Conservation (phyloP, 345 rosid genomes). For the Eucalyptus lansdowneana region DNA sequence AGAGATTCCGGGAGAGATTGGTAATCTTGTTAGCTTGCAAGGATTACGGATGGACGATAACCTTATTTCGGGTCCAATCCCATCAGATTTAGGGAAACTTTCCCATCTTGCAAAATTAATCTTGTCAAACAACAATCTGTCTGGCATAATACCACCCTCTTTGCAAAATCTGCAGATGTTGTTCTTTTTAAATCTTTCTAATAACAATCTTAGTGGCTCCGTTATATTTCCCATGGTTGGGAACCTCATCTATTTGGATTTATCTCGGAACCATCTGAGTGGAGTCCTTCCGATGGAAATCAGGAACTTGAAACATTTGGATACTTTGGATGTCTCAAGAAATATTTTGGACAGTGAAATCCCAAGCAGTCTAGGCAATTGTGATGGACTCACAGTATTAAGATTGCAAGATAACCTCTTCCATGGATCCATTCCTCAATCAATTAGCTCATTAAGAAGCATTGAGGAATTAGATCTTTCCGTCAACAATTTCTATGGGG, state of each 20-base stretch:
- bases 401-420: not conserved
- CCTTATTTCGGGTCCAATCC: not conserved
- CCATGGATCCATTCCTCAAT: not conserved
- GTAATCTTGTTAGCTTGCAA: conserved; percentile 1
- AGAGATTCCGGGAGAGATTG: conserved; percentile 3
- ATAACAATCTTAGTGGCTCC: not conserved
- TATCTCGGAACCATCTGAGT: not conserved
- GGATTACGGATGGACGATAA: not conserved
- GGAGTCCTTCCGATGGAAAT: not conserved
- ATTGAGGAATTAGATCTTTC: not conserved
- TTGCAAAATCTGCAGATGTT: not conserved
- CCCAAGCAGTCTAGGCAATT: not conserved
- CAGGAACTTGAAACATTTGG: not conserved
- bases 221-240: not conserved
- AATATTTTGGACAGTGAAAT: not conserved
- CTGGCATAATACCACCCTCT: not conserved
- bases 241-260: not conserved
- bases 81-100: not conserved
- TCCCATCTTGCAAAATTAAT: not conserved
- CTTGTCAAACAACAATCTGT: not conserved
- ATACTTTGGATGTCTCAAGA: not conserved
- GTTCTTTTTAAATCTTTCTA: not conserved
- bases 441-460: not conserved
- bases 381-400: not conserved
- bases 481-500: not conserved